Evolutionary conservation across 2,329 filamentous ascomycete genomes (phyloP), one percentile per base, ranked within the genome.

Genomic region (Trichoderma breve): DNA sequence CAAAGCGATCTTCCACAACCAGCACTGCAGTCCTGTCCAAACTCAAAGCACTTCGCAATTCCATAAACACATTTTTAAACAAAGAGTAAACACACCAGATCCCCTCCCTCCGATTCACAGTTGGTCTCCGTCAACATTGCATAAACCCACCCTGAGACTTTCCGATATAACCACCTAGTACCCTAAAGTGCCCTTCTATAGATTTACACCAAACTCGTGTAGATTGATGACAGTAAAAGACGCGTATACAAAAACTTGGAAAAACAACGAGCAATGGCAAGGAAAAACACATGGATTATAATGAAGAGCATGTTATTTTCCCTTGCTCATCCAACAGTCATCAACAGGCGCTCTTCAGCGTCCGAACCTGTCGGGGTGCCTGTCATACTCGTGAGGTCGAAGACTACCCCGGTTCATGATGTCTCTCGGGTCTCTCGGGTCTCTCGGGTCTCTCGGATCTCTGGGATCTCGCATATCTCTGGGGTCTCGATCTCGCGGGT

Each of bases 331-430:
- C 34, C 53, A 26, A 34, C 5, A 3, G 3, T 14, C 26, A 4
- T 58, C 34, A 60, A 24, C 47, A n/a, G 18, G 7, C 26, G 18
- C 60, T 43, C 32, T n/a, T 78, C 80, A 85, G 73, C 84, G 80
- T 73, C 84, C 81, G 73, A 85, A 86, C 58, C 81, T 64, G 26
- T 86, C 84, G 3, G 80, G 80, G 51, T 82, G 83, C 28, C 81
- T 80, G 9, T 86, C 84, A 65, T 84, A 86, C 39, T 86, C 84
- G 36, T 84, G 84, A 15, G 83, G 84, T 65, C 84, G 79, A 36
- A 86, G 74, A 43, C 83, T 82, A 30, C 84, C 83, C 39, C 84
- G 81, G 18, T 79, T 78, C 74, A 84, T 80, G 70, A 85, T 79
- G n/a, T 82, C 81, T 32, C 83, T 80, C 34, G 81, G 81, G 70